Evolutionary conservation across 257 asterid species (phyloP), one percentile per base, ranked within the genome.

Genomic region (Jacaranda mimosifolia): DNA sequence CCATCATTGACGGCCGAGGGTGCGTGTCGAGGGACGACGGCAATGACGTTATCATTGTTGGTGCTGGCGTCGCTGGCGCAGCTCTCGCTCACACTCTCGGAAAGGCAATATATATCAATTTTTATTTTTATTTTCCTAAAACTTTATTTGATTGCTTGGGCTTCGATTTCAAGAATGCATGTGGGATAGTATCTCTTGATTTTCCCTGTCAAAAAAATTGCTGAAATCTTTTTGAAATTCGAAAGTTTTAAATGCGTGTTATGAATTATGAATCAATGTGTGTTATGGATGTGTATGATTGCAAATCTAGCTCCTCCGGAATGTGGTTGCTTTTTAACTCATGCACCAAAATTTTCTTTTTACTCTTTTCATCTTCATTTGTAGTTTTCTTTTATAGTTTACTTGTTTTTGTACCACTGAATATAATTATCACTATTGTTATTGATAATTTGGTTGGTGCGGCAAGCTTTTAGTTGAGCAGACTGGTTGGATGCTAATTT

Each of bases 71-170:
- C 68, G 94, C 92, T 11, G 94, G 94, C 63, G 90, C 96, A 13
- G 96, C 96, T 42, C 93, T 90, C 17, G 96, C 96, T 70, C 82
- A 90, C 78, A 88, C 96, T n/a, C 92, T 90, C 59, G 96, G 91
- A 40, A 90, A 85, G 95, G 98, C 90, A 75, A 32, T 62, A 4
- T 15, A 53, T 55, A 14, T 26, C 32, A 26, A 26, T 53, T 12
- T 66, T 5, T 43, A 26, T 8, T 18, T 35, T 8, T 17, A 10
- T 2, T 70, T 21, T 17, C 5, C 4, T 18, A 5, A 40, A 21
- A 7, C 3, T 77, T 72, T 40, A 43, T 7, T 40, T 53, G 12
- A 26, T 21, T 43, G 42, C 58, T 57, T 43, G 17, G 4, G 26
- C 42, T 5, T 13, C 12, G 15, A 9, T 35, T 51, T 15, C 14